These are phyloP conservation scores for Heterobasidion irregulare DNA, from an alignment of 1,284 basidiomycete genomes.

Conservation along the genomic window DNA sequence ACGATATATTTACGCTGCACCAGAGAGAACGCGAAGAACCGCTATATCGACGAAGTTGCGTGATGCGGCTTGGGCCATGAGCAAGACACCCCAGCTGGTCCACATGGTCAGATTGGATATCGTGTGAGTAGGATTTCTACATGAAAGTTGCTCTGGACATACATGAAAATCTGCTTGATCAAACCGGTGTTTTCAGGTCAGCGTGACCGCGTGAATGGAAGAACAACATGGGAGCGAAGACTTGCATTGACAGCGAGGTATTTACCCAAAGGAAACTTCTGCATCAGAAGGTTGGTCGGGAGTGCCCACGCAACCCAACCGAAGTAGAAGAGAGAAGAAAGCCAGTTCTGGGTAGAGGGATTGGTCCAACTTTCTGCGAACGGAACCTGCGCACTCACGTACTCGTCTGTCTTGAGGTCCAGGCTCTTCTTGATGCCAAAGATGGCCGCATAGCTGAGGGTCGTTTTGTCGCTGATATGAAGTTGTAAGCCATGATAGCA, in stretches of 20 bases:
- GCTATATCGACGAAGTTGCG: slow-evolving; percentile 31
- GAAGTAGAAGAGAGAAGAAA: slow-evolving; percentile 33
- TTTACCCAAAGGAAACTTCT: slow-evolving; percentile 31
- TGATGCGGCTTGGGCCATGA: slow-evolving; percentile 33
- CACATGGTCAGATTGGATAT: too few species aligned
- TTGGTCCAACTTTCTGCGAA: neutral
- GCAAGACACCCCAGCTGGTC: slow-evolving; percentile 27
- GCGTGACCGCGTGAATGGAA: slow-evolving; percentile 3
- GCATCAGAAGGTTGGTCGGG: slow-evolving; percentile 37
- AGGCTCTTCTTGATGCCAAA: neutral
- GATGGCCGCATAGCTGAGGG: neutral
- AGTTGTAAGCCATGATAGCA: neutral
- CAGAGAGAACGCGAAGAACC: slow-evolving; percentile 32
- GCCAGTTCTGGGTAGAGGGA: slow-evolving; percentile 12
- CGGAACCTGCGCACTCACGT: neutral
- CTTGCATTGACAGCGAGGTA: slow-evolving; percentile 24
- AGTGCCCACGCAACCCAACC: slow-evolving; percentile 38
- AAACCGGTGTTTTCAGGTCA: neutral
- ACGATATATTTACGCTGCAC: slow-evolving; percentile 15
- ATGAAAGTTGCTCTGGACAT: too few species aligned
- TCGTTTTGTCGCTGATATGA: neutral
- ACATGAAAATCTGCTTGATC: slow-evolving; percentile 10
- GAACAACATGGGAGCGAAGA: slow-evolving; percentile 24
- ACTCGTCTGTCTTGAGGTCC: neutral
- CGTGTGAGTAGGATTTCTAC: too few species aligned